Evolutionary conservation across 2,329 filamentous ascomycete genomes (phyloP).

Genomic region (Metarhizium album): DNA sequence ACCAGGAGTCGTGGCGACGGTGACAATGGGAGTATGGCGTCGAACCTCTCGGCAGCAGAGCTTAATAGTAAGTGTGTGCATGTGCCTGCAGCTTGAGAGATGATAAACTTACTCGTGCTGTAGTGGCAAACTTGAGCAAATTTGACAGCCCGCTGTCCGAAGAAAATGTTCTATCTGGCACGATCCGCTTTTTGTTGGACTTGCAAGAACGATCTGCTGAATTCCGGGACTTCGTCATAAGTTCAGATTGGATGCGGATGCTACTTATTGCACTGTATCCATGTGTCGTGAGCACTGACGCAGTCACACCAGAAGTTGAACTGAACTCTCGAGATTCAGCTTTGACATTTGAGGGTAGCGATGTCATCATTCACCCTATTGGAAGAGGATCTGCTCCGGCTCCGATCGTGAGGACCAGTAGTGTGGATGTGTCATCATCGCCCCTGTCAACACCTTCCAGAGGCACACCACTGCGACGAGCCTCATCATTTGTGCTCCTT

Average conservation of each 20-base stretch:
- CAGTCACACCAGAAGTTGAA: slow-evolving; percentile 74
- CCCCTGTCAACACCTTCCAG: slow-evolving; percentile 34
- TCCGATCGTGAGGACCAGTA: slow-evolving; percentile 66
- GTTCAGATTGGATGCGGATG: slow-evolving; percentile 71
- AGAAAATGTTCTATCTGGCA: slow-evolving; percentile 58
- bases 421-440: slow-evolving; percentile 37
- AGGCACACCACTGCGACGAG: slow-evolving; percentile 59
- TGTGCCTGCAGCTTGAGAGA: too few relatives aligned
- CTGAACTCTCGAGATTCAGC: slow-evolving; percentile 72
- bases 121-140: slow-evolving; percentile 22
- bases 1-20: slow-evolving; percentile 7
- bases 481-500: slow-evolving; percentile 85
- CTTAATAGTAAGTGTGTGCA: background rate
- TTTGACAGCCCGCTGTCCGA: slow-evolving; percentile 39
- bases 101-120: background rate
- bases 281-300: slow-evolving; percentile 75
- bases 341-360: slow-evolving; percentile 75
- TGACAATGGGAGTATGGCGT: background rate
- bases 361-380: slow-evolving; percentile 71
- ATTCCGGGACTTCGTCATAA: slow-evolving; percentile 74
- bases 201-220: slow-evolving; percentile 64
- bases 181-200: slow-evolving; percentile 69
- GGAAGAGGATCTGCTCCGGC: slow-evolving; percentile 44
- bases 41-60: background rate
- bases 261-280: slow-evolving; percentile 77